Evolutionary conservation across 805 yeast genomes (phyloP), one percentile per base, ranked within the genome.

Genomic region (Teunomyces funiuensis): DNA sequence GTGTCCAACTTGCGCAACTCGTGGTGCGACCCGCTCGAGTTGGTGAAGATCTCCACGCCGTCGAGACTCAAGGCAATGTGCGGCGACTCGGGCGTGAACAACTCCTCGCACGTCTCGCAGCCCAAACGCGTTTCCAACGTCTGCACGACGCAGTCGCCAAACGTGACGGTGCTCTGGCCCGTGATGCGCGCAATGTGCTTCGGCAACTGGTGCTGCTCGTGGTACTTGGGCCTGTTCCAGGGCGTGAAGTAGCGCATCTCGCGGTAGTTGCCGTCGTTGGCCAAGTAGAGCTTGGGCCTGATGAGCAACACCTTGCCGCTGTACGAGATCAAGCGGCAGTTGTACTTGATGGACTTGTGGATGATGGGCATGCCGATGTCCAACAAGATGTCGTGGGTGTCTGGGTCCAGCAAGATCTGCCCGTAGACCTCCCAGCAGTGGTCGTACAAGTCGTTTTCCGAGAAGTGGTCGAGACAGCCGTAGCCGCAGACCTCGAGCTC

Each of bases 211-310:
- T 74, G 84, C 39, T 74, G 74, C 61, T 93, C 98, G 33, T 82
- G 84, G 46, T 80, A 76, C 51, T 83, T 80, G 3, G 89, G 80
- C 40, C 88, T 79, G 54, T 79, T 69, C 99, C 99, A 93, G 9
- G 98, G 97, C 0, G 96, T 87, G 63, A 93, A 93, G 61, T 83
- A 88, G 54, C 99, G 77, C 98, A 93, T 90, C 63, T 93, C 99
- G 38, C 99, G 79, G 66, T 95, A 93, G 60, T 93, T 93, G 0
- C 99, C 99, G 66, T 93, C 99, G 59, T 93, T 95, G 13, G 98
- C 98, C 38, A 93, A 74, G 78, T 89, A 83, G 33, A 93, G 58
- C 60, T 93, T 93, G 13, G 99, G 99, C 54, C 98, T 79, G 51
- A 93, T 91, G 51, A 91, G 72, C 33, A 90, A 63, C 41, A 93